Base-by-base conservation (phyloP, 1,139 yeast species). In the Yamadazyma atlantica region DNA sequence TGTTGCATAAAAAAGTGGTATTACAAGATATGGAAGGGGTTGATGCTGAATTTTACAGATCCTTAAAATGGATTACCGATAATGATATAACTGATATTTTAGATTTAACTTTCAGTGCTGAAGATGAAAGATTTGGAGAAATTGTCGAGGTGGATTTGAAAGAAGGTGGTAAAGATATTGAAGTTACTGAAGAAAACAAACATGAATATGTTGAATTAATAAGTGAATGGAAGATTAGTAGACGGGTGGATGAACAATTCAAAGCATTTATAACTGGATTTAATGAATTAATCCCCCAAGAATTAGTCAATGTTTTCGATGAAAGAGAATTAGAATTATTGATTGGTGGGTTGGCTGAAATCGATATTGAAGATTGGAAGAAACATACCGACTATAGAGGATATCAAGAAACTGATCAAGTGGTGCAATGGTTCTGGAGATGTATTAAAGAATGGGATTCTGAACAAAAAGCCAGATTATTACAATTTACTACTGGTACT, bases 21-120 rank as follows among this genome's bases (percentile, higher is more conserved):
- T 71, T 92, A 51, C 96, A 88, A 62, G 99, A 92, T 67, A 86
- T 92, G 96, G 98, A 94, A 64, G 96, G 97, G 63, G 97, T 92
- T 44, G 99, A 92, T 64, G 92, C 96, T 12, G 98, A 94, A 57
- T 89, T 89, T 65, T 89, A 87, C 67, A 80, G 95, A 58, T 90
- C 96, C 23, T 73, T 92, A 65, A 88, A 88, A 57, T 92, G 98
- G 98, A 87, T 89, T 59, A 71, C 89, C 47, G 97, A 92, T 54
- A 90, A 92, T 59, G 96, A 89, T 62, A 90, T 92, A 52, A 85
- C 95, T 21, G 76, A 56, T 43, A 72, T 90, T 18, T 72, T 92
- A 46, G 97, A 88, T 50, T 75, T 88, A 55, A 88, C 97, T 1
- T 92, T 92, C 66, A 80, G 92, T 49, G 95, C 94, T 1, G 98